Evolutionary conservation across 441 rosid genomes (phyloP), one percentile per base, ranked within the genome.

Genomic region (Syzygium syzygioides): DNA sequence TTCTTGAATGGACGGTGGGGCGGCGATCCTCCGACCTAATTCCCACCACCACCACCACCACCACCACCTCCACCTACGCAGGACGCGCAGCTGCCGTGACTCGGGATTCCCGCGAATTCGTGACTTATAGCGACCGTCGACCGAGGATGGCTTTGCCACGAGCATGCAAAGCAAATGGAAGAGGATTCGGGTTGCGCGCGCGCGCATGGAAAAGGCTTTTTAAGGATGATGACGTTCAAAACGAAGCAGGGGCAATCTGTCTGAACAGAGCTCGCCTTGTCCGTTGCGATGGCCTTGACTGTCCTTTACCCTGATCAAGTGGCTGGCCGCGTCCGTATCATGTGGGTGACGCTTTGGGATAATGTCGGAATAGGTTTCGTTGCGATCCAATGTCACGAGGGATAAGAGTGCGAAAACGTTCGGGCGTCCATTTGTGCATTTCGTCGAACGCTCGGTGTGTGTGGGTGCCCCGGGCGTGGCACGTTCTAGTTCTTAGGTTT

Each of bases 91-190:
- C 9, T 26, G 62, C n/a, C n/a, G n/a, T 1, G 62, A 57, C 62
- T 57, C 62, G n/a, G n/a, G 12, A 57, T 9, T 25, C n/a, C 9
- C n/a, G 62, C n/a, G 5, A 10, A 26, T 26, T 26, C 30, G 30
- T 5, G 66, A 28, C 3, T 59, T 12, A 2, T n/a, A 8, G 57
- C 57, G 32, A 28, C 32, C 68, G 13, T 60, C 32, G 18, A 14
- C 32, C 68, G 13, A 55, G 57, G 57, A 14, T 14, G 6, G 14
- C 14, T 45, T 11, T 2, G 53, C 53, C 14, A 11, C 14, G 12
- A 1, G 3, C 53, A 2, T 14, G 2, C 13, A 11, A 2, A 50
- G 25, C n/a, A 28, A n/a, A 4, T 12, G 10, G 52, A 14, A 41
- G n/a, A 25, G 19, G 48, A 45, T 7, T 45, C 48, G 48, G 83